Conservation (phyloP, 2,329 filamentous ascomycete genomes). For the Fusarium mangiferae region DNA sequence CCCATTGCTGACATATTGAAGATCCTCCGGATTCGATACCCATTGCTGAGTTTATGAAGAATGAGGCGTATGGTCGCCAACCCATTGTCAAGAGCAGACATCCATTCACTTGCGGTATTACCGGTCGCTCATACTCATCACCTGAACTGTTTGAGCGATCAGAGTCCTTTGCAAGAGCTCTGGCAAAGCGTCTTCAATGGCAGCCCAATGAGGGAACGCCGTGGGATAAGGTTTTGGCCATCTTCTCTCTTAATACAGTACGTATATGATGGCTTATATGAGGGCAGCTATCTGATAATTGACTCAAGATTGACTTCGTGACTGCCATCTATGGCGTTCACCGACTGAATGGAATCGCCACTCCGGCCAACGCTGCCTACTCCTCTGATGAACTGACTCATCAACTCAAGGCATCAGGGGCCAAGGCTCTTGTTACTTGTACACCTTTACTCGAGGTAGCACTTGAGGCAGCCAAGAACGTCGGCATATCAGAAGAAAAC, state of each 20-base stretch:
- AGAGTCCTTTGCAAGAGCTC: slow-evolving; percentile 72
- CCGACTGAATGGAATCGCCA: slow-evolving; percentile 75
- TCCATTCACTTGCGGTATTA: slow-evolving; percentile 83
- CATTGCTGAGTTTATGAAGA: slow-evolving; percentile 19
- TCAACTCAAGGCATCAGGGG: slow-evolving; percentile 74
- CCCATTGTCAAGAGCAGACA: slow-evolving; percentile 71
- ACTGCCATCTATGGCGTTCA: slow-evolving; percentile 80
- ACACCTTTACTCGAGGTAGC: slow-evolving; percentile 71
- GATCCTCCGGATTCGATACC: slow-evolving; percentile 14
- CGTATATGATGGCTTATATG: slow-evolving; percentile 9
- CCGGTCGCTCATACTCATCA: slow-evolving; percentile 72
- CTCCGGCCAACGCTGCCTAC: slow-evolving; percentile 79
- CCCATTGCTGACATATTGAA: not conserved
- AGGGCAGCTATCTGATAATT: accelerated
- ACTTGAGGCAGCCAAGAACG: slow-evolving; percentile 69
- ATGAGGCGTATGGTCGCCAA: slow-evolving; percentile 50
- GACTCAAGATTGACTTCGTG: slow-evolving; percentile 74
- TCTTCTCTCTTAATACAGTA: slow-evolving; percentile 83
- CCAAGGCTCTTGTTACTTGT: slow-evolving; percentile 78
- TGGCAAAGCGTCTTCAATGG: slow-evolving; percentile 73
- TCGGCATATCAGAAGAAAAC: slow-evolving; percentile 68
- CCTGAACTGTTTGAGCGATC: slow-evolving; percentile 72
- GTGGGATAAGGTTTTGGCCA: slow-evolving; percentile 81
- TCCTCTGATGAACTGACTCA: slow-evolving; percentile 75
- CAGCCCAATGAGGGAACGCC: slow-evolving; percentile 75